Percentiles rank a stretch among this genome's conserved stretches.
These are phyloP conservation scores for Sclerotinia spermophila DNA, from an alignment of 2,329 filamentous ascomycete genomes.

Conservation along the genomic window DNA sequence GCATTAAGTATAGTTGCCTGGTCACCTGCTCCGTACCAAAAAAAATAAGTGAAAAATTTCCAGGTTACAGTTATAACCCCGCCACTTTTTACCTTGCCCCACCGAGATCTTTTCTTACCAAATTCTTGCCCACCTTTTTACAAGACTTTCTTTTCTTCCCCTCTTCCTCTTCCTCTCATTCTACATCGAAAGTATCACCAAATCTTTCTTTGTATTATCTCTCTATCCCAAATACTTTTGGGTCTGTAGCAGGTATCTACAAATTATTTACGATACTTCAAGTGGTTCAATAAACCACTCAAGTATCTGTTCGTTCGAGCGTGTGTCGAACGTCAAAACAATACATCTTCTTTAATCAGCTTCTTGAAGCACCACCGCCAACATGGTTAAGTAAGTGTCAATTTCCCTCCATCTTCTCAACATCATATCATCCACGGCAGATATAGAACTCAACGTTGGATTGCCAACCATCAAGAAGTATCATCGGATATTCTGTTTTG, in stretches of 20 bases:
- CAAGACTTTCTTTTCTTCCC: constrained; percentile 17
- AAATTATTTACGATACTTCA: constrained; percentile 20
- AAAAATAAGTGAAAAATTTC: constrained; percentile 5
- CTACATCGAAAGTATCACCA: constrained; percentile 28
- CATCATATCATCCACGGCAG: not conserved
- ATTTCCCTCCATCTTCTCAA: not conserved
- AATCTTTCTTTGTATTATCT: constrained; percentile 32
- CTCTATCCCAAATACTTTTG: constrained; percentile 31
- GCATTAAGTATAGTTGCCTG: constrained; percentile 2
- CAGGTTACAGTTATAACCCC: not conserved
- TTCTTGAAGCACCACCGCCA: constrained; percentile 68
- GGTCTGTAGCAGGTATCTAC: constrained; percentile 29
- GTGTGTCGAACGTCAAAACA: constrained; percentile 20
- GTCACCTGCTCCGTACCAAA: not conserved
- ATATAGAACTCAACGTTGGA: not conserved
- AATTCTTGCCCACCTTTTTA: constrained; percentile 17
- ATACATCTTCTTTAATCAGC: constrained; percentile 34
- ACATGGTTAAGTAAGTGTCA: constrained; percentile 97
- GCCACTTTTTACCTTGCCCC: constrained; percentile 8
- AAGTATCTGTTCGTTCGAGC: constrained; percentile 18
- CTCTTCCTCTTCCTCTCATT: constrained; percentile 21
- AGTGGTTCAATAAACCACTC: constrained; percentile 5
- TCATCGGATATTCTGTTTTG: not conserved
- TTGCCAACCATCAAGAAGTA: not conserved
- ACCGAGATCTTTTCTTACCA: constrained; percentile 16